Conservation (phyloP, 1,284 basidiomycete genomes). For the Cystobasidium pallidum region DNA sequence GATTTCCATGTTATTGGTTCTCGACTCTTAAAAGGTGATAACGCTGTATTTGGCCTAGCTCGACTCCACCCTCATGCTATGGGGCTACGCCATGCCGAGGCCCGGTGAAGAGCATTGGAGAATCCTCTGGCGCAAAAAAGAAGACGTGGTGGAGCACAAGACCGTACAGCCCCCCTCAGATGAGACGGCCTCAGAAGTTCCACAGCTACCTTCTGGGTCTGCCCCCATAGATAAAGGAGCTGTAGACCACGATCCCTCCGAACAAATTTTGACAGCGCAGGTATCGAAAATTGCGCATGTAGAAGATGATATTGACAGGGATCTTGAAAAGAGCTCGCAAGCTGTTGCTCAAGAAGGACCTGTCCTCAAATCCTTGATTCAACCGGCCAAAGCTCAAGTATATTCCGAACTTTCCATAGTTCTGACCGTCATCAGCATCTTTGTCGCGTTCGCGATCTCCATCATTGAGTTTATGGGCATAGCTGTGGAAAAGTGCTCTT, state of each 20-base stretch:
- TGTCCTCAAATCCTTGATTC: background rate
- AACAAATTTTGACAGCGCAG: background rate
- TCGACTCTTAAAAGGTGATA: no score
- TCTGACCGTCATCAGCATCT: conserved; percentile 49
- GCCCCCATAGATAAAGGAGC: no score
- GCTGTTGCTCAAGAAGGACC: background rate
- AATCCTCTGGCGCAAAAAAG: conserved; percentile 24
- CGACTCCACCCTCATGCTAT: conserved; percentile 57
- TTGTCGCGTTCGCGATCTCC: conserved; percentile 56
- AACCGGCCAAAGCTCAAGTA: background rate
- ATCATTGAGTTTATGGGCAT: conserved; percentile 57
- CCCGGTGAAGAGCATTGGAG: conserved; percentile 37
- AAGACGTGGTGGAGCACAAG: background rate
- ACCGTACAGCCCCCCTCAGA: background rate
- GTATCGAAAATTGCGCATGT: background rate
- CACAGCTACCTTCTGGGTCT: background rate
- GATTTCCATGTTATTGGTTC: background rate
- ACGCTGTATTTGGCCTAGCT: conserved; percentile 20
- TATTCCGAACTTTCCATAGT: conserved; percentile 47
- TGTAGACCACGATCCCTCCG: background rate
- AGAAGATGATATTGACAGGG: background rate
- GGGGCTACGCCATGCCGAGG: conserved; percentile 53
- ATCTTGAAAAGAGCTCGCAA: conserved; percentile 26
- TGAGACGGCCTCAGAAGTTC: background rate
- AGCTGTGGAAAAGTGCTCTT: conserved; percentile 54